phyloP scores from a whole-genome alignment of 345 rosid genomes.

The Turritis glabra region DNA sequence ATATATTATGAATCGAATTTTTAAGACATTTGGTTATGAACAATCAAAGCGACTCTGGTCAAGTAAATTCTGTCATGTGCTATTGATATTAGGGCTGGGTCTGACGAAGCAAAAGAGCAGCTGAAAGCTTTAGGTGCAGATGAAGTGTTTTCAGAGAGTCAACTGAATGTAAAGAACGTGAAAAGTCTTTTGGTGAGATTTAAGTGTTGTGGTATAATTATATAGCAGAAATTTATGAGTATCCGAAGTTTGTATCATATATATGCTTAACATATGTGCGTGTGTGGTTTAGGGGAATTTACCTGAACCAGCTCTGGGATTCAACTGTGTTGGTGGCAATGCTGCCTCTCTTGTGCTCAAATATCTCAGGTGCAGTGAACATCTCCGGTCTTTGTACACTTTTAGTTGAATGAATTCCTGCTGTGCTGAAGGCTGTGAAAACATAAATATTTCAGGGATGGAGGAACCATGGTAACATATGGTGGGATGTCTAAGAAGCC shows the following conservation, averaged over 20 bases:
- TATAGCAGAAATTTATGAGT: not conserved
- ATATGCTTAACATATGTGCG: slow-evolving; percentile 1
- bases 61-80: slow-evolving; percentile 11
- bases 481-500: slow-evolving; percentile 97
- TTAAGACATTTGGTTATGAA: not conserved
- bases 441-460: slow-evolving; percentile 45
- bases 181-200: slow-evolving; percentile 72
- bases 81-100: slow-evolving; percentile 55
- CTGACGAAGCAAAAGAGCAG: slow-evolving; percentile 66
- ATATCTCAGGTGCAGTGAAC: slow-evolving; percentile 58
- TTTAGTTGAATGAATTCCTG: not conserved
- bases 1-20: not conserved
- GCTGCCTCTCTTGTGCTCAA: slow-evolving; percentile 78
- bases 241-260: too few species aligned
- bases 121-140: slow-evolving; percentile 76
- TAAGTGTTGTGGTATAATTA: not conserved
- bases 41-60: not conserved
- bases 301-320: slow-evolving; percentile 76
- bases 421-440: slow-evolving; percentile 14
- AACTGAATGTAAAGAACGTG: slow-evolving; percentile 75
- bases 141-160: slow-evolving; percentile 74
- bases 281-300: slow-evolving; percentile 48
- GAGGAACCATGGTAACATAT: slow-evolving; percentile 93
- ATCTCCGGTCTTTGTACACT: not conserved
- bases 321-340: slow-evolving; percentile 92